Evolutionary conservation across 495 filamentous ascomycete genomes (phyloP), one percentile per base, ranked within the genome.

Genomic region (Polyplosphaeria fusca): DNA sequence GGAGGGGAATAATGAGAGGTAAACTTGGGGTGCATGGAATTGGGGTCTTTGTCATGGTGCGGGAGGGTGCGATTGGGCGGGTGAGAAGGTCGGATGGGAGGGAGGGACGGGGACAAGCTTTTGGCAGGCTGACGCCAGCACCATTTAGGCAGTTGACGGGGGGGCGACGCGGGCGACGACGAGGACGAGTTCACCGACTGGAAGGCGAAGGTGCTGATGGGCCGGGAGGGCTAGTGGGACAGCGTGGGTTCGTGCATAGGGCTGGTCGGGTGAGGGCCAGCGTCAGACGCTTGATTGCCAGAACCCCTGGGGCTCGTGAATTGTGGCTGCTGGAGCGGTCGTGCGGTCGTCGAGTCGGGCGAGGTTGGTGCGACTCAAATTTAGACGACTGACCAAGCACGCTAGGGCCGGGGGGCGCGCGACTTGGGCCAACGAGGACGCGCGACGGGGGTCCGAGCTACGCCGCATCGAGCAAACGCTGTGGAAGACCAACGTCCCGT

Each of bases 251-350:
- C 38, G 46, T 61, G 62, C 62, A 55, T 65, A 65, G 62, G 62
- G 62, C 62, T 65, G 62, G 47, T 47, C 28, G 55, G 43, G 35
- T 42, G 39, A 32, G 35, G 52, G 52, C 18, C 46, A 30, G 9
- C 18, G 57, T 65, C 57, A 65, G 57, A 65, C 30, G 62, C 62
- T 64, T 64, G 52, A 28, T 60, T 58, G 14, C 39, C 30, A 18
- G 35, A 48, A 54, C 55, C 60, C 60, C 55, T 58, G 60, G 60
- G 60, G 55, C 60, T 60, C 56, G 30, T 7, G 18, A 42, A 47
- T 9, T 30, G 12, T 47, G 9, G 7, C 7, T 25, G 12, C 14
- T 44, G 41, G 7, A 44, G 26, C 44, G 12, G 22, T 44, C n/a
- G 7, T 7, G 44, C 26, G 39, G 11, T 20, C 12, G 43, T 11